phyloP scores from a whole-genome alignment of 2,329 filamentous ascomycete genomes.

The Rachicladosporium sp. region DNA sequence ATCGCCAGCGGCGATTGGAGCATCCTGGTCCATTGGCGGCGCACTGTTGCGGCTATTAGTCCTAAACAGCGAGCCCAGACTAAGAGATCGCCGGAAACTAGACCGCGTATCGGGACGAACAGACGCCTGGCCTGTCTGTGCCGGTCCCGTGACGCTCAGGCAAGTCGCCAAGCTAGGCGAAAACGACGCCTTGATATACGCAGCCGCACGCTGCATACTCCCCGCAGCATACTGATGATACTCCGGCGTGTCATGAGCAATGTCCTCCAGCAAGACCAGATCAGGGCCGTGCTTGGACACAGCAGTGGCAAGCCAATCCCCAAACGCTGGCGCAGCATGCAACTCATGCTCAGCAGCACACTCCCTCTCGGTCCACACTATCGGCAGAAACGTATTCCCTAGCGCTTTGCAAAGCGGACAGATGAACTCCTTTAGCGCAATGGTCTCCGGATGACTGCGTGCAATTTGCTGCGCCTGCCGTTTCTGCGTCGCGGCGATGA shows the following conservation, averaged over 20 bases:
- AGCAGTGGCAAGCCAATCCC: conserved; percentile 51
- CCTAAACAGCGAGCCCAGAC: conserved; percentile 8
- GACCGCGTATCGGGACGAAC: not conserved
- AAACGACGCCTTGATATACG: conserved; percentile 19
- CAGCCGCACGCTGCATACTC: conserved; percentile 15
- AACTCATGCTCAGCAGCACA: conserved; percentile 60
- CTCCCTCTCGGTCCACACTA: conserved; percentile 89
- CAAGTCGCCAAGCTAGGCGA: conserved; percentile 15
- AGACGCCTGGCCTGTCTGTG: not conserved
- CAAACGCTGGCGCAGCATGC: conserved; percentile 43
- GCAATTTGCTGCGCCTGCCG: conserved; percentile 89
- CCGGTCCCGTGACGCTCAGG: not conserved
- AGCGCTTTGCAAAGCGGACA: conserved; percentile 94
- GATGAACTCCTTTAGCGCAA: conserved; percentile 75
- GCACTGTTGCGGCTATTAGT: conserved; percentile 4
- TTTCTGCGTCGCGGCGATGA: conserved; percentile 69
- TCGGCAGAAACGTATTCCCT: conserved; percentile 86
- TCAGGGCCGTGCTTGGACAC: conserved; percentile 38
- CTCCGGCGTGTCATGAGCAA: conserved; percentile 10
- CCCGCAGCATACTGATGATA: conserved; percentile 18
- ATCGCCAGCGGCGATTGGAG: not conserved
- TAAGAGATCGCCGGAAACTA: conserved; percentile 8
- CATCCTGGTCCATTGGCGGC: not conserved
- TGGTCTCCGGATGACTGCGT: conserved; percentile 77
- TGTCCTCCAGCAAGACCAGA: conserved; percentile 37